Conservation (phyloP, 768 basidiomycete genomes). For the Boletus rex-veris region DNA sequence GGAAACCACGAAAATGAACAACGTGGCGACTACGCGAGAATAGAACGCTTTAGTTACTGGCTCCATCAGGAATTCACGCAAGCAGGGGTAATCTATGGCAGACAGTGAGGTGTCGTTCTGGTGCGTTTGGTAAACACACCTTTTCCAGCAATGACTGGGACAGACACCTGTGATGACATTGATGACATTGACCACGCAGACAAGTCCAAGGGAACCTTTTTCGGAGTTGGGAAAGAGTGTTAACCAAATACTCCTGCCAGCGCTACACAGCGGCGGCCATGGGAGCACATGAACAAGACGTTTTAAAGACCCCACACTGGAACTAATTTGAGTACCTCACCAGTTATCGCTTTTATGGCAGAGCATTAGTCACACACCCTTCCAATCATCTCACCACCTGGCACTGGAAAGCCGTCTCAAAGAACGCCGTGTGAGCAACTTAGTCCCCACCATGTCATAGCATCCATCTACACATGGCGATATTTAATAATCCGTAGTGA, state of each 20-base stretch:
- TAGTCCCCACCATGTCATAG: too few species aligned
- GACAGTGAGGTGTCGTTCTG: neutral
- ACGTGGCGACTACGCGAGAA: slow-evolving; percentile 16
- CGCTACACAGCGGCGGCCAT: neutral
- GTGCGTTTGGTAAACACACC: neutral
- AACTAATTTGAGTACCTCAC: slow-evolving; percentile 11
- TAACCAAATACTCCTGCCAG: neutral
- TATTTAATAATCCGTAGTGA: too few species aligned
- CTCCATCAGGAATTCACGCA: neutral
- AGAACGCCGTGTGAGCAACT: too few species aligned
- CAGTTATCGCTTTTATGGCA: slow-evolving; percentile 7
- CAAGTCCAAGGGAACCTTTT: too few species aligned
- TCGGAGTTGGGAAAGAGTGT: neutral
- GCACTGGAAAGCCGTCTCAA: too few species aligned
- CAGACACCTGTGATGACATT: neutral
- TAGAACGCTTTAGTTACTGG: neutral
- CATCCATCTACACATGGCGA: too few species aligned
- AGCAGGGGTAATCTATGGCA: neutral
- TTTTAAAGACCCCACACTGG: neutral
- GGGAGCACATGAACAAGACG: neutral
- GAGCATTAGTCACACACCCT: too few species aligned
- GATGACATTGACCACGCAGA: neutral
- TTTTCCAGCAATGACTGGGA: neutral
- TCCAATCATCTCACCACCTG: too few species aligned
- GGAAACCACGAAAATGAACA: slow-evolving; percentile 56